Evolutionary conservation across 1,139 yeast genomes (phyloP).

Genomic region (Yamadazyma sp.): DNA sequence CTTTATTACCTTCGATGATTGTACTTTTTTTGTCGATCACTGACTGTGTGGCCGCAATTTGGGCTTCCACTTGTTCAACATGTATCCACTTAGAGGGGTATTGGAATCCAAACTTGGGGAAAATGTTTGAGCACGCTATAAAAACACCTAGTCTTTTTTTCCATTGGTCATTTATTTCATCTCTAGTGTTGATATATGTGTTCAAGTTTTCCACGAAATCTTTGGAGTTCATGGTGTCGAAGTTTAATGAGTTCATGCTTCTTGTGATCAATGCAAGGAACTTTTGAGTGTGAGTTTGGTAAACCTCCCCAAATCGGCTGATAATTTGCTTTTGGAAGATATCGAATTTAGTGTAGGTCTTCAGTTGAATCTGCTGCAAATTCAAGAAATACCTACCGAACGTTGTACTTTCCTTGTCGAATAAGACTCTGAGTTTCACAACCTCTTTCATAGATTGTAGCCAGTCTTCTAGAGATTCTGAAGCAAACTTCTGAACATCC

Average conservation of each 20-base stretch:
- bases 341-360: slow-evolving; percentile 57
- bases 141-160: slow-evolving; percentile 22
- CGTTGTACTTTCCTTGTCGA: slow-evolving; percentile 49
- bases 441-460: slow-evolving; percentile 44
- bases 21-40: slow-evolving; percentile 38
- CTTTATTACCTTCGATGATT: slow-evolving; percentile 44
- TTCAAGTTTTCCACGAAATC: slow-evolving; percentile 12
- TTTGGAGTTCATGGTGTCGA: slow-evolving; percentile 14
- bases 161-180: slow-evolving; percentile 27
- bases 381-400: slow-evolving; percentile 46
- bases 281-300: slow-evolving; percentile 14
- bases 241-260: slow-evolving; percentile 7
- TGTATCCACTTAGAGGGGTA: slow-evolving; percentile 60
- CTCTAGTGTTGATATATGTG: slow-evolving; percentile 13
- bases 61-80: slow-evolving; percentile 63
- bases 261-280: slow-evolving; percentile 6
- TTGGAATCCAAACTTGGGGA: slow-evolving; percentile 28
- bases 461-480: slow-evolving; percentile 48
- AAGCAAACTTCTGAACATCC: slow-evolving; percentile 22
- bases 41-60: slow-evolving; percentile 44
- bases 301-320: slow-evolving; percentile 31
- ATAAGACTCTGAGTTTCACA: slow-evolving; percentile 43
- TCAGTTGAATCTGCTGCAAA: slow-evolving; percentile 54
- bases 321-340: slow-evolving; percentile 54
- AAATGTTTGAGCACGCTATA: slow-evolving; percentile 43